Evolutionary conservation across 371 early-diverging fungal species (phyloP).

Genomic region (Mortierella polycephala): DNA sequence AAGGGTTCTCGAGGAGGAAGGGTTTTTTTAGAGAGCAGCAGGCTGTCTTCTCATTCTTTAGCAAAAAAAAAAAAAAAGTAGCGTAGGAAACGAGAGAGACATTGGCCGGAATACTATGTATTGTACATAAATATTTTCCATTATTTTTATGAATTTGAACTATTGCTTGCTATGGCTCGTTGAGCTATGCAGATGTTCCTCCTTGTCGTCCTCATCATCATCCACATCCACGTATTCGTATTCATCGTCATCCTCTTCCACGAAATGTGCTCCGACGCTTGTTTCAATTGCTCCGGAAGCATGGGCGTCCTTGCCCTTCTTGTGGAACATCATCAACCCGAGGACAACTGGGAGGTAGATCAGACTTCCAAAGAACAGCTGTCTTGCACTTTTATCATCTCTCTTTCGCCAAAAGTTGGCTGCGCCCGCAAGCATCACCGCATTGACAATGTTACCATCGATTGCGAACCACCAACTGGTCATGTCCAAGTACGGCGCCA

Average conservation of each 20-base stretch:
- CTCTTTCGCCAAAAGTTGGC: constrained; percentile 80
- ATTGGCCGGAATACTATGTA: neutral
- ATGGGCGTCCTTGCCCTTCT: constrained; percentile 53
- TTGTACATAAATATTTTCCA: neutral
- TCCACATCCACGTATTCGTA: constrained; percentile 48
- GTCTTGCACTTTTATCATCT: constrained; percentile 84
- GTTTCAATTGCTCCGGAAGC: neutral
- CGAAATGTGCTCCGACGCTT: neutral
- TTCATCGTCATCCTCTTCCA: constrained; percentile 52
- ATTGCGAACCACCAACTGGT: constrained; percentile 84
- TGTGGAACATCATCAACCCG: constrained; percentile 90
- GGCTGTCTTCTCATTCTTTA: neutral
- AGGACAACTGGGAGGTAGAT: constrained; percentile 89
- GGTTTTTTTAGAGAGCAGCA: neutral
- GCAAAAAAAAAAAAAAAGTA: neutral
- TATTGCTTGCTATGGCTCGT: neutral
- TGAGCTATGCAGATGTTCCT: constrained; percentile 8
- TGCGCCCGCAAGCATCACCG: constrained; percentile 74
- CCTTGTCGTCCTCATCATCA: constrained; percentile 47
- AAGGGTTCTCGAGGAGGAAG: neutral
- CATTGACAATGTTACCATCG: constrained; percentile 83
- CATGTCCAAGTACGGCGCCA: constrained; percentile 77
- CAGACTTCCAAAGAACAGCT: constrained; percentile 91
- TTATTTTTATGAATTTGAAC: neutral
- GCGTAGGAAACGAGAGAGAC: neutral